These are phyloP conservation scores for Plasmodium gaboni DNA, from an alignment of 169 alveolate species.

Conservation along the genomic window DNA sequence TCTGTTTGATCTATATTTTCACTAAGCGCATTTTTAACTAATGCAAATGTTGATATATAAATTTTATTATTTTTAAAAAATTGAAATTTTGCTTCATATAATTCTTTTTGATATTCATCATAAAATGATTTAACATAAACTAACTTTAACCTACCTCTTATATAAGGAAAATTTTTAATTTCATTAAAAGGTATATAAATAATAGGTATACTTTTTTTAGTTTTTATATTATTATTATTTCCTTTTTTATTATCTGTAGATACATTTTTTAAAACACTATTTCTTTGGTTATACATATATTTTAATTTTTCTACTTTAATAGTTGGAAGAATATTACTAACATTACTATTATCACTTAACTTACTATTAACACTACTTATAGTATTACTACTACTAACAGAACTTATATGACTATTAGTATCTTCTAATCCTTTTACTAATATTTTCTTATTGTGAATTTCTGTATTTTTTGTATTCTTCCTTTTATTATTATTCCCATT, in stretches of 20 bases:
- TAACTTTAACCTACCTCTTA: conserved; percentile 62
- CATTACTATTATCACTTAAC: conserved; percentile 5
- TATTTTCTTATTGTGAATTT: neutral
- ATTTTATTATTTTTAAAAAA: conserved; percentile 32
- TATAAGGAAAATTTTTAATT: conserved; percentile 25
- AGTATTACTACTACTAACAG: neutral
- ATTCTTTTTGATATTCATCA: conserved; percentile 36
- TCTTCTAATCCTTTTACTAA: neutral
- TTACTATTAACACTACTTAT: conserved; percentile 4
- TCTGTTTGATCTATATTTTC: conserved; percentile 24
- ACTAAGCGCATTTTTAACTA: conserved; percentile 36
- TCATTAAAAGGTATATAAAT: conserved; percentile 40
- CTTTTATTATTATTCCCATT: neutral
- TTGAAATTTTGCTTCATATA: conserved; percentile 69
- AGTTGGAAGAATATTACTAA: neutral
- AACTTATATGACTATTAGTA: neutral
- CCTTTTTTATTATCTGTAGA: neutral
- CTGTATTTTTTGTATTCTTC: neutral
- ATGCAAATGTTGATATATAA: conserved; percentile 67
- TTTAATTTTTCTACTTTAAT: too few relatives aligned
- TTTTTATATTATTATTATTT: neutral
- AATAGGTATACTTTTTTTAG: conserved; percentile 30
- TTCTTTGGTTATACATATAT: neutral
- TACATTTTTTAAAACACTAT: neutral
- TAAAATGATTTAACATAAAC: conserved; percentile 49